A percentile compares a stretch with the other conserved stretches of the same genome.
Conservation (phyloP, 2,329 filamentous ascomycete genomes). For the Colletotrichum paranaense region DNA sequence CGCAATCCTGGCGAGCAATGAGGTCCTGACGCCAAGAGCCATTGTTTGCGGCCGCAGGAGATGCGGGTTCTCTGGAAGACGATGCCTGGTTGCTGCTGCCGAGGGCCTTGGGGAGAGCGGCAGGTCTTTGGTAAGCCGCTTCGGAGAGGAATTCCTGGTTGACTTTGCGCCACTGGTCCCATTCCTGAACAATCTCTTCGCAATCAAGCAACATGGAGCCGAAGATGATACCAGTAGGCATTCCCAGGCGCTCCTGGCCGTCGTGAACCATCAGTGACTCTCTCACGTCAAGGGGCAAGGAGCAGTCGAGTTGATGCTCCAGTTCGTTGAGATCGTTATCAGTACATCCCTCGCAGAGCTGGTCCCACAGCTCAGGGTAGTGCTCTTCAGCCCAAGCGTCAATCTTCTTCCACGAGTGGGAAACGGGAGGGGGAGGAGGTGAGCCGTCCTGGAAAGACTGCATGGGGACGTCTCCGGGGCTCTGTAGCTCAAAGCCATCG, state of each 20-base stretch:
- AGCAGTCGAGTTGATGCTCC: conserved; percentile 95
- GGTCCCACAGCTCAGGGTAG: conserved; percentile 93
- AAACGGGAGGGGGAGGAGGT: conserved; percentile 87
- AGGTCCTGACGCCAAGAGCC: conserved; percentile 87
- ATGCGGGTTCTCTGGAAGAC: conserved; percentile 69
- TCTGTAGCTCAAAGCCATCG: conserved; percentile 77
- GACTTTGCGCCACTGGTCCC: conserved; percentile 95
- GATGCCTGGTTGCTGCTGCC: conserved; percentile 75
- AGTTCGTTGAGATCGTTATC: conserved; percentile 96
- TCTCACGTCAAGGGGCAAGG: conserved; percentile 90
- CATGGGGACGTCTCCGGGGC: conserved; percentile 90
- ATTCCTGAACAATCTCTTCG: conserved; percentile 97
- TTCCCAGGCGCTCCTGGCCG: conserved; percentile 94
- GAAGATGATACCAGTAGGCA: conserved; percentile 92
- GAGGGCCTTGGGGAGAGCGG: conserved; percentile 77
- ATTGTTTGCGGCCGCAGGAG: conserved; percentile 62
- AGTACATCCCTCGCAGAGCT: conserved; percentile 91
- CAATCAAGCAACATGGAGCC: conserved; percentile 96
- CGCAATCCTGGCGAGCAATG: conserved; percentile 84
- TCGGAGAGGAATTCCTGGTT: conserved; percentile 87
- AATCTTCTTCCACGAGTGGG: conserved; percentile 94
- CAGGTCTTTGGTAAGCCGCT: conserved; percentile 66
- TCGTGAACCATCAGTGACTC: conserved; percentile 93
- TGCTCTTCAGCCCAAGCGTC: conserved; percentile 94
- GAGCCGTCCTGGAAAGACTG: conserved; percentile 93